phyloP scores from a whole-genome alignment of 225 moss, liverwort and hornwort genomes.

The Pleurozium schreberi region DNA sequence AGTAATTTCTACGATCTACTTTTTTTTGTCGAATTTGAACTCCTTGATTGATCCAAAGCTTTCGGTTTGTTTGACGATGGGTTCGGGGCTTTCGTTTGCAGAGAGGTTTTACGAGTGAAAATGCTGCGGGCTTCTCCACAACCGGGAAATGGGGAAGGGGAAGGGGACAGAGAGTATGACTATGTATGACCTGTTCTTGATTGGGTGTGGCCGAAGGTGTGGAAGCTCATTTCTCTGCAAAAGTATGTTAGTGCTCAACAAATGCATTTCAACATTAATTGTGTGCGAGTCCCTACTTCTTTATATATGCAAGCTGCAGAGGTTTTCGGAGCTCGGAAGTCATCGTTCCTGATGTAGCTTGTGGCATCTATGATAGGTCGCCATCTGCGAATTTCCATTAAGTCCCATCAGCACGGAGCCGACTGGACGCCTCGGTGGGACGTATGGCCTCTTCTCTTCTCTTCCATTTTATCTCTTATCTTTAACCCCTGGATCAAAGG shows the following conservation, averaged over 20 bases:
- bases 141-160: background rate
- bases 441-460: conserved; percentile 9
- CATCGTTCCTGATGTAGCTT: background rate
- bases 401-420: conserved; percentile 32
- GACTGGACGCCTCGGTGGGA: conserved; percentile 3
- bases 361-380: conserved; percentile 7
- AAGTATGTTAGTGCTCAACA: conserved; percentile 6
- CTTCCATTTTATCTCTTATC: background rate
- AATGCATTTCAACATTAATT: background rate
- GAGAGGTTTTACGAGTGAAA: background rate
- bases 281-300: background rate
- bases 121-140: conserved; percentile 20
- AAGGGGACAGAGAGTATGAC: conserved; percentile 7
- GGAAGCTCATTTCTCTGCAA: conserved; percentile 39
- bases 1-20: background rate
- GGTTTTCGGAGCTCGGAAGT: background rate
- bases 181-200: conserved; percentile 57
- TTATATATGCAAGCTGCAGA: background rate
- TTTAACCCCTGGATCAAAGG: too few relatives aligned
- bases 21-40: background rate
- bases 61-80: background rate
- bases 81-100: background rate
- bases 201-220: conserved; percentile 57
- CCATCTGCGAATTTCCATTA: conserved; percentile 39
- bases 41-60: background rate